Conservation (phyloP, 2,329 filamentous ascomycete genomes). For the Zarea fungicola region DNA sequence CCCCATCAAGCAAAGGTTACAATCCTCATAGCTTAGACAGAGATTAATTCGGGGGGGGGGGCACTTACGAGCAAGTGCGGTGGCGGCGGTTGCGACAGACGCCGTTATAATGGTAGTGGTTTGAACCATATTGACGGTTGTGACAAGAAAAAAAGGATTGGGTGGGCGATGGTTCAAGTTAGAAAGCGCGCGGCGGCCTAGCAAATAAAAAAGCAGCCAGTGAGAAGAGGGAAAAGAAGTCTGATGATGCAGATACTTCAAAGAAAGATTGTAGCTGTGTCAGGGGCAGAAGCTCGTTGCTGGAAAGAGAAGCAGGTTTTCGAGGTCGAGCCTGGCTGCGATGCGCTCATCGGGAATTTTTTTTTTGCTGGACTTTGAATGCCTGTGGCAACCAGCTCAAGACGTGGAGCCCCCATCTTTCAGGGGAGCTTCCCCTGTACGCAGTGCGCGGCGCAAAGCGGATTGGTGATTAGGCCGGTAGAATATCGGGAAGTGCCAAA, state of each 20-base stretch:
- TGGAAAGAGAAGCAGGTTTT: neutral
- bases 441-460: neutral
- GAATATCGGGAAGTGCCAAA: constrained; percentile 18
- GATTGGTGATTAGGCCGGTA: constrained; percentile 12
- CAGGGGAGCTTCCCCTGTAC: constrained; percentile 11
- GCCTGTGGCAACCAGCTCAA: neutral
- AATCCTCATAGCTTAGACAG: constrained; percentile 3
- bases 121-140: constrained; percentile 37
- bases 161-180: constrained; percentile 8
- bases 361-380: constrained; percentile 5
- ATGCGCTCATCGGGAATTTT: constrained; percentile 13
- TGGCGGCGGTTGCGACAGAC: constrained; percentile 55
- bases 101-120: constrained; percentile 54
- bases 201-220: neutral
- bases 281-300: neutral
- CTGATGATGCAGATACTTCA: constrained; percentile 2
- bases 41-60: constrained; percentile 9
- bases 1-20: neutral
- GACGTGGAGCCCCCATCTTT: constrained; percentile 1
- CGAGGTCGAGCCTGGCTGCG: constrained; percentile 7
- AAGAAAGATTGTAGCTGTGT: neutral
- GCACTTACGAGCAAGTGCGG: constrained; percentile 53
- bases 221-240: neutral
- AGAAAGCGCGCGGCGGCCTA: neutral
- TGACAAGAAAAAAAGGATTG: constrained; percentile 10